Evolutionary conservation across 208 protist species (phyloP), one percentile per base, ranked within the genome.

Genomic region (Endotrypanum monterogeii): DNA sequence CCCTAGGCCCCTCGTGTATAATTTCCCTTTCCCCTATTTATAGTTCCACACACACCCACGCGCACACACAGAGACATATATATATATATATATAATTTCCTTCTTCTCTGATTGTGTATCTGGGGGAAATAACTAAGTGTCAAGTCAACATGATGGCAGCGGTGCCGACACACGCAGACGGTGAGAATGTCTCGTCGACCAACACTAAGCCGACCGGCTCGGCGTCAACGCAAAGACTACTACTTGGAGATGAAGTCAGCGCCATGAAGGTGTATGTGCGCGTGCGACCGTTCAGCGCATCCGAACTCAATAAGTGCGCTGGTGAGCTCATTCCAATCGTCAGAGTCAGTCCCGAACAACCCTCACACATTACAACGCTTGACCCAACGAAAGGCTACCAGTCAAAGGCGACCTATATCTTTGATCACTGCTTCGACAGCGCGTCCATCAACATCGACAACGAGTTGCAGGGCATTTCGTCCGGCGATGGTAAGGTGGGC

Each of bases 191-290:
- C 23, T 76, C 73, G 1, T 62, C 79, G 3, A 11, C 51, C 12
- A 71, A 35, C 61, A 60, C 50, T 5, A 28, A 23, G 20, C 30
- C 60, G 14, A 67, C 67, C 37, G 37, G 41, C 14, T 18, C 71
- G 62, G 2, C 32, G 46, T 12, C 63, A 0, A 39, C 78, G 23
- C 20, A 50, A 28, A 55, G 16, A 25, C 1, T 61, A 12, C 30
- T 57, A 0, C 30, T n/a, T 7, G 57, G 62, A 44, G 67, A 77
- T 20, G 87, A 88, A 41, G 74, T 57, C 20, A 87, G 80, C n/a
- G 79, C 84, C 25, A 88, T 83, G 0, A 89, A 86, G 48, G 89
- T 96, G 2, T 96, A 90, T 75, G 87, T 96, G 0, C 91, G 91
- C 35, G 85, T 96, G 30, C 83, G 91, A 2, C 91, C 91, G 18